Conservation (phyloP, 345 rosid genomes). For the Brassica rapa region DNA sequence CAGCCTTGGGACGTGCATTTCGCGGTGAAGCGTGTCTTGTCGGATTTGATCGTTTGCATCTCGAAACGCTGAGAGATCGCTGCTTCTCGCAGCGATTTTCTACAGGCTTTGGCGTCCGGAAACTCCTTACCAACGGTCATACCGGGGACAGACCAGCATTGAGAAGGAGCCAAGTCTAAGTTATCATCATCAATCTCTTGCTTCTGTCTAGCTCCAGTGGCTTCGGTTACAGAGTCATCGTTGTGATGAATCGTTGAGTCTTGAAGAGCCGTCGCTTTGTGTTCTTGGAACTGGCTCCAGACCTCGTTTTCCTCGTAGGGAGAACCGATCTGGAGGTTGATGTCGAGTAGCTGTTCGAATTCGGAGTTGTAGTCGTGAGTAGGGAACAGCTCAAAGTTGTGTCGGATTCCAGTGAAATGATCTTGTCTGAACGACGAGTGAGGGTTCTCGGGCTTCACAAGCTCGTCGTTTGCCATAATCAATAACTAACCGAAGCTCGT, state of each 20-base stretch:
- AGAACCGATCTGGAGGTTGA: constrained; percentile 34
- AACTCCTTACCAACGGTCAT: constrained; percentile 80
- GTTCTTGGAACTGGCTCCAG: constrained; percentile 20
- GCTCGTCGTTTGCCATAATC: constrained; percentile 42
- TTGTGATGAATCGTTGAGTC: constrained; percentile 7
- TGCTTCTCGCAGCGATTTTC: constrained; percentile 80
- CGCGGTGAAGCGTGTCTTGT: constrained; percentile 87
- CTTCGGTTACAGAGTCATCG: constrained; percentile 17
- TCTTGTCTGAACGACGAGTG: constrained; percentile 34
- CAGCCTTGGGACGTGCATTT: constrained; percentile 83
- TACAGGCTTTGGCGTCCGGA: constrained; percentile 83
- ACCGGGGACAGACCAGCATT: constrained; percentile 43
- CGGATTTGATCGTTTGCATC: constrained; percentile 86
- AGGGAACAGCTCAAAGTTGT: constrained; percentile 25
- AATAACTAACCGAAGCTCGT: background rate
- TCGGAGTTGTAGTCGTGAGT: constrained; percentile 27
- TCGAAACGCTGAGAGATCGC: constrained; percentile 91
- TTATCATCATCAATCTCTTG: constrained; percentile 29
- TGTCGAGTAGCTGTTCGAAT: constrained; percentile 33
- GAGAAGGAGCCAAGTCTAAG: constrained; percentile 50
- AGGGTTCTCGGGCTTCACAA: constrained; percentile 33
- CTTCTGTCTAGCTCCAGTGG: background rate
- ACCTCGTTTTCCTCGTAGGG: constrained; percentile 23
- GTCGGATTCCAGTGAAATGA: constrained; percentile 27
- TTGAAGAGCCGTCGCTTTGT: constrained; percentile 17